Evolutionary conservation across 1,284 basidiomycete species (phyloP), one percentile per base, ranked within the genome.

Genomic region (Cryptococcus neoformans): DNA sequence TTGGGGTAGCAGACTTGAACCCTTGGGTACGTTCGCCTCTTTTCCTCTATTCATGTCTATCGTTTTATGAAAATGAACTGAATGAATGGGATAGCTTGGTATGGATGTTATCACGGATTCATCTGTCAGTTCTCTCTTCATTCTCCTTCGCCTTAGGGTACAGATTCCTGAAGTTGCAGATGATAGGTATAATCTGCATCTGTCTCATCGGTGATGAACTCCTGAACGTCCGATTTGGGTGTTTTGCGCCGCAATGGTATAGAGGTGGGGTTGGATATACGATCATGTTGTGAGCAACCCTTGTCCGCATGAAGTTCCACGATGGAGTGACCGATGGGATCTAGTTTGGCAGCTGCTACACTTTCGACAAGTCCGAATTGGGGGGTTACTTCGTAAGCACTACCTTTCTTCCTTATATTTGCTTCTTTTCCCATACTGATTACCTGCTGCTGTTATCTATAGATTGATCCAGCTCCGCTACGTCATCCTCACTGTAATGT

Each of bases 181-280:
- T 28, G 28, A 28, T 28, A 66, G 66, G 56, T 45, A 34, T 71
- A 2, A 44, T 72, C 1, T 66, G 64, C 39, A n/a, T 67, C 39
- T 63, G 62, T 56, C 56, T 71, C 16, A 59, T 69, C 0, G 46
- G 58, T 1, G 68, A 72, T 34, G 70, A 72, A 50, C 14, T 59
- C 0, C 49, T 69, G 21, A 72, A 72, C 48, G 60, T 70, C 28
- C 53, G 70, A 3, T 56, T 70, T 35, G 70, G 70, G 0, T 55
- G 62, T 8, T 67, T 70, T 42, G 64, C 67, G 6, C 70, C 70
- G 1, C 70, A 72, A 36, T 68, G 65, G 65, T 58, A 54, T 42
- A 41, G 69, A 35, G 61, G 56, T 14, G 70, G 70, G 3, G 59
- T 50, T 2, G 70, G 70, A 6, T 69, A 64, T 42, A 72, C 68